Evolutionary conservation across 495 filamentous ascomycete genomes (phyloP).

Genomic region (Aspergillus taichungensis): DNA sequence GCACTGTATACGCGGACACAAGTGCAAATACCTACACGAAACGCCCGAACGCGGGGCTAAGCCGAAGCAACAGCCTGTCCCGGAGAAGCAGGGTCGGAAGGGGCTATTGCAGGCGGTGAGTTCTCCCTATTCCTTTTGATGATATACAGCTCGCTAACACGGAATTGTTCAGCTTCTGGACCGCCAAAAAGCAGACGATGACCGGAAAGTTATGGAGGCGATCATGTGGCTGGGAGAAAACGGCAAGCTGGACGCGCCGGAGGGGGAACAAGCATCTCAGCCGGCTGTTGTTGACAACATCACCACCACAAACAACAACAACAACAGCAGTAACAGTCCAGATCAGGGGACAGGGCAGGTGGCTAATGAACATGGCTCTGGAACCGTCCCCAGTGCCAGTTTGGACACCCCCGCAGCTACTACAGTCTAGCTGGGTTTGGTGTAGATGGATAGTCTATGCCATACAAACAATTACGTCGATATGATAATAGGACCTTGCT

Average conservation of each 20-base stretch:
- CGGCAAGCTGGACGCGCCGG: slow-evolving; percentile 19
- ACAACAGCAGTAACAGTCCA: too few relatives aligned
- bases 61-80: slow-evolving; percentile 11
- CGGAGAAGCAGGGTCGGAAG: slow-evolving; percentile 30
- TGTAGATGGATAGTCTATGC: neutral
- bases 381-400: neutral
- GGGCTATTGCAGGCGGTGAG: slow-evolving; percentile 45
- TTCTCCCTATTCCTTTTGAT: slow-evolving; percentile 3
- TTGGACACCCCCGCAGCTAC: neutral
- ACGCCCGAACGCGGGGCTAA: slow-evolving; percentile 23
- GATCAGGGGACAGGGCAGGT: too few relatives aligned
- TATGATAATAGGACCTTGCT: neutral
- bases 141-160: slow-evolving; percentile 7
- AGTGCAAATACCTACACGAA: slow-evolving; percentile 41
- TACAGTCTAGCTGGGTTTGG: too few relatives aligned
- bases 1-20: slow-evolving; percentile 34
- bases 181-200: slow-evolving; percentile 37
- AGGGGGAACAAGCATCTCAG: neutral
- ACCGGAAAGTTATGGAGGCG: slow-evolving; percentile 35
- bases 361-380: neutral
- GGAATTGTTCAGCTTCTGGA: slow-evolving; percentile 31
- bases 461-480: neutral
- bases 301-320: too few relatives aligned
- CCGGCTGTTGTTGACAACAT: neutral
- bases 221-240: slow-evolving; percentile 38